Base-by-base conservation (phyloP, 1,284 basidiomycete species). In the Macrocystidia cucumis region DNA sequence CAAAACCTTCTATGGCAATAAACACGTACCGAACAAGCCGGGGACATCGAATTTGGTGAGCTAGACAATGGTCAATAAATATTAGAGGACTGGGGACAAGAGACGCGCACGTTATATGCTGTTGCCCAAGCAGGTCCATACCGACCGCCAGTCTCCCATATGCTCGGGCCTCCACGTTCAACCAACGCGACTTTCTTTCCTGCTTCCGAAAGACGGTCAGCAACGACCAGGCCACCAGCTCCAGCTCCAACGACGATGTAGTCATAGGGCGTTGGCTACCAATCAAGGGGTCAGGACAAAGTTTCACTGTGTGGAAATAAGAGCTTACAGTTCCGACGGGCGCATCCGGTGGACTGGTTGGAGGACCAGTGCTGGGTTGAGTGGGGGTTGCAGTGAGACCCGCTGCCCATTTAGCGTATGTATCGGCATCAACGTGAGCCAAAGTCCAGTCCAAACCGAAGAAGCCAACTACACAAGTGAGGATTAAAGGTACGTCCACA, bases 21-120 rank as follows among this genome's bases (percentile, higher is more conserved):
- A 24, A 1, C 12, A 38, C 52, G 11, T 34, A 62, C 60, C 62
- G 48, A 78, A 78, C 29, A 77, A 47, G 39, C 77, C 76, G 12
- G 76, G 75, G 34, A 78, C 60, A 44, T 80, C 77, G 47, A 78
- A 79, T 43, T 76, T 77, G 8, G 77, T 80, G 35, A 74, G 55
- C 73, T 76, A 37, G 4, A 36, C 6, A n/a, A 39, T 8, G 27
- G 11, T 4, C 22, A 14, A 13, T 22, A 24, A 22, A 22, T 9
- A 22, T 23, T 7, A n/a, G 11, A 32, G 17, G 18, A 39, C 12
- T 30, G 16, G 11, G 7, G 17, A 19, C 14, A 24, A 13, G 17
- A 6, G 13, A 14, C 16, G 9, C 60, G 25, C 48, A 73, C 74
- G 37, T 69, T 65, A 2, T 63, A 64, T 23, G 68, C 67, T 33